Base-by-base conservation (phyloP, 805 yeast genomes). In the Monosporozyma servazzii region DNA sequence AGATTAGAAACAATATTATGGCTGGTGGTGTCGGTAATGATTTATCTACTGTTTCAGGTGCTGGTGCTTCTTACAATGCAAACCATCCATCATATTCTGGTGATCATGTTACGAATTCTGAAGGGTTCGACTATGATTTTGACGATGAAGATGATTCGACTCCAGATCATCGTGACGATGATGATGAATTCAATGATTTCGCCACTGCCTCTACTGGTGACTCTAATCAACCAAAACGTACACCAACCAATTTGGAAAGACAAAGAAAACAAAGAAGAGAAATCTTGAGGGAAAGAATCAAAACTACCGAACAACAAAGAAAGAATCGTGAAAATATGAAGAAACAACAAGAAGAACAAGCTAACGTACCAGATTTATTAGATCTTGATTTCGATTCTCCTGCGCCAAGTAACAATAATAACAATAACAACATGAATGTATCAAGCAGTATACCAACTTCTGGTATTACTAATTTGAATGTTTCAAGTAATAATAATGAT, bases 261-360 rank as follows among this genome's bases (percentile, higher is more conserved):
- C 70, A 68, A 52, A 60, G 71, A 55, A 64, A 64, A 45, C 69
- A 68, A 51, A 64, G 70, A 54, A 64, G 71, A 51, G 70, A 67
- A 50, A 56, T 67, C n/a, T 55, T 68, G 30, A 63, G 68, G 42
- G 69, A 67, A 48, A 62, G 66, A 50, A 67, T 68, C 48, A 66
- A 61, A 51, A 55, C 56, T 23, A 64, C 64, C 29, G 70, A 67
- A 53, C 59, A 58, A 45, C 66, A 66, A 51, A 59, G 69, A 42
- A 64, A 67, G 52, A 56, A 59, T 18, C 52, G 50, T 39, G 48
- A 48, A 39, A 41, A 45, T 18, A 10, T 15, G 11, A n/a, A 20
- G 23, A 51, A 56, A 44, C 53, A 51, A 20, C 49, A 59, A 42
- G 53, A 60, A 25, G 55, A 59, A 48, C 57, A 62, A 11, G 58